Conservation (phyloP, 1,139 yeast genomes). For the Candida buenavistaensis region DNA sequence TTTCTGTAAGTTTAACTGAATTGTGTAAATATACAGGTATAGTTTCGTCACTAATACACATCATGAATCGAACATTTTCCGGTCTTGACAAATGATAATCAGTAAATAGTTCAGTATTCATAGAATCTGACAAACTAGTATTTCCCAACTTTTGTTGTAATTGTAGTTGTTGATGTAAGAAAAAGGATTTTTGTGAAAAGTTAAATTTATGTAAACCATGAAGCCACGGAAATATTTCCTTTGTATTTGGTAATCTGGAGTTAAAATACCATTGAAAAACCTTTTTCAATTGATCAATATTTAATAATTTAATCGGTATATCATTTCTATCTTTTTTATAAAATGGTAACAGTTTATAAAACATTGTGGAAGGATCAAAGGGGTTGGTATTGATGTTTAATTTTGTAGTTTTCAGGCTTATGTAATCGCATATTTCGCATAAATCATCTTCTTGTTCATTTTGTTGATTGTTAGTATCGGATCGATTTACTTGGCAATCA, state of each 20-base stretch:
- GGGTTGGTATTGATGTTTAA: constrained; percentile 29
- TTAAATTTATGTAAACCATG: constrained; percentile 67
- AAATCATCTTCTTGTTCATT: constrained; percentile 6
- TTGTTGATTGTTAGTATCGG: background rate
- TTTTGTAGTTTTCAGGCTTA: constrained; percentile 40
- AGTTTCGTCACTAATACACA: constrained; percentile 44
- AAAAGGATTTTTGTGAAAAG: constrained; percentile 49
- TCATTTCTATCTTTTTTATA: background rate
- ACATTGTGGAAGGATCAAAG: constrained; percentile 23
- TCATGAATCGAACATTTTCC: constrained; percentile 39
- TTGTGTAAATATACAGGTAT: constrained; percentile 48
- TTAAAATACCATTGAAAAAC: constrained; percentile 50
- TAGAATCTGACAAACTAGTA: constrained; percentile 2
- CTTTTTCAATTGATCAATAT: constrained; percentile 27
- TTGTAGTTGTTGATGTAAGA: constrained; percentile 30
- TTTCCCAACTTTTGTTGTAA: constrained; percentile 8
- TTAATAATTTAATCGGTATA: constrained; percentile 23
- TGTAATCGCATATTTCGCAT: constrained; percentile 42
- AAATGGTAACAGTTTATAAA: constrained; percentile 16
- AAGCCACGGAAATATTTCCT: constrained; percentile 83
- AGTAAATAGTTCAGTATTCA: constrained; percentile 8
- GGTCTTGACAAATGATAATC: constrained; percentile 18
- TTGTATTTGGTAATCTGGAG: constrained; percentile 65
- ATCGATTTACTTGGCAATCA: constrained; percentile 3
- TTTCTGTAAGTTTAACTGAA: constrained; percentile 58